Conservation (phyloP, 306 rosid genomes). For the Acacia crassicarpa region DNA sequence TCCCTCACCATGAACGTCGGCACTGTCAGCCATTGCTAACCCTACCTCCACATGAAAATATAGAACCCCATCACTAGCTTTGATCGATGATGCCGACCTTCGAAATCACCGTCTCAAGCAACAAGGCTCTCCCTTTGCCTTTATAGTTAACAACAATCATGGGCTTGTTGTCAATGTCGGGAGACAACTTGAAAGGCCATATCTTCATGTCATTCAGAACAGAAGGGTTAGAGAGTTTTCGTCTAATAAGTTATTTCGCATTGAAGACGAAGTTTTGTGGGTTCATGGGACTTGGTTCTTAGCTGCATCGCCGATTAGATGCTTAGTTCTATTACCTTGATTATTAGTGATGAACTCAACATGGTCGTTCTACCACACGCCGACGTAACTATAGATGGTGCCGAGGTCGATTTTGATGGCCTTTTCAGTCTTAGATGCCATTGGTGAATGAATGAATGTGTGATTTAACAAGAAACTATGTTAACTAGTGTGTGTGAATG, state of each 20-base stretch:
- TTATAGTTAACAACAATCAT: conserved; percentile 30
- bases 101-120: too few relatives aligned
- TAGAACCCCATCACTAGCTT: too few relatives aligned
- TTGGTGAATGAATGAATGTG: neutral
- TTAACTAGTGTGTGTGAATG: neutral
- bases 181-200: conserved; percentile 45
- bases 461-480: neutral
- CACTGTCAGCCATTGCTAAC: too few relatives aligned
- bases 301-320: conserved; percentile 34
- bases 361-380: conserved; percentile 39
- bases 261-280: conserved; percentile 39
- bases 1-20: too few relatives aligned
- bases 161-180: conserved; percentile 16
- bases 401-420: conserved; percentile 49
- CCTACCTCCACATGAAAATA: too few relatives aligned
- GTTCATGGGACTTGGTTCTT: conserved; percentile 30
- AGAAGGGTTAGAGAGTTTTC: conserved; percentile 21
- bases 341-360: conserved; percentile 46
- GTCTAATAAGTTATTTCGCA: conserved; percentile 39
- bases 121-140: conserved; percentile 24
- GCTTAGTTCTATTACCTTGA: conserved; percentile 40
- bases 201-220: conserved; percentile 33
- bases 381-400: conserved; percentile 43
- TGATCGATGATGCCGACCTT: too few relatives aligned
- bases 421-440: conserved; percentile 30